Conservation (phyloP, 257 asterid species). For the Forsythia viridissima region DNA sequence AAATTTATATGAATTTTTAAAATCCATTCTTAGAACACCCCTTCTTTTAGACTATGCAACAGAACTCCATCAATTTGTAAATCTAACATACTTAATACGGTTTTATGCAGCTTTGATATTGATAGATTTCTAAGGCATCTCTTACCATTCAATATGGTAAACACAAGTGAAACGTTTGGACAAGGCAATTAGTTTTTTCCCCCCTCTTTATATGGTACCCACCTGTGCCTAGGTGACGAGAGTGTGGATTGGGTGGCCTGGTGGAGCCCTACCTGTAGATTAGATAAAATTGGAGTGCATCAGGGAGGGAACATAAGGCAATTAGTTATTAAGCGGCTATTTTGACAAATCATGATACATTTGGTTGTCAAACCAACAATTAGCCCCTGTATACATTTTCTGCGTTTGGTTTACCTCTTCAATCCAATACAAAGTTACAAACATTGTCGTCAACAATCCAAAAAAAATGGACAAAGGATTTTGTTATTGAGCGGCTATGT, state of each 20-base stretch:
- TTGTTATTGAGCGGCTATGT: neutral
- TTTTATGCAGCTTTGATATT: neutral
- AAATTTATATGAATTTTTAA: too few species aligned
- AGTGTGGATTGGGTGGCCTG: too few species aligned
- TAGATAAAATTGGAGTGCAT: too few species aligned
- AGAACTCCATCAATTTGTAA: neutral
- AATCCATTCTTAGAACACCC: too few species aligned
- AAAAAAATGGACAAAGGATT: neutral
- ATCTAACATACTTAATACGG: neutral
- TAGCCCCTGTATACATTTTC: neutral
- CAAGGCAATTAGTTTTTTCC: too few species aligned
- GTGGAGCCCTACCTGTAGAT: too few species aligned
- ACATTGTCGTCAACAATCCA: neutral
- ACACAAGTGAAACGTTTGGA: neutral
- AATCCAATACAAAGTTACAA: neutral
- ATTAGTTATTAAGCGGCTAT: neutral
- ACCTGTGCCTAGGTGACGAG: too few species aligned
- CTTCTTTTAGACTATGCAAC: too few species aligned
- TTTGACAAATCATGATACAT: neutral
- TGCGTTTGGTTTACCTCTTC: neutral
- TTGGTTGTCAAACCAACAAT: neutral
- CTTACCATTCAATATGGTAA: neutral
- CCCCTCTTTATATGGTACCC: too few species aligned
- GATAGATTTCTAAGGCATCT: neutral
- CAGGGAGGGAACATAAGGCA: neutral